Conservation (phyloP, 495 filamentous ascomycete genomes). For the Bacidia gigantensis region DNA sequence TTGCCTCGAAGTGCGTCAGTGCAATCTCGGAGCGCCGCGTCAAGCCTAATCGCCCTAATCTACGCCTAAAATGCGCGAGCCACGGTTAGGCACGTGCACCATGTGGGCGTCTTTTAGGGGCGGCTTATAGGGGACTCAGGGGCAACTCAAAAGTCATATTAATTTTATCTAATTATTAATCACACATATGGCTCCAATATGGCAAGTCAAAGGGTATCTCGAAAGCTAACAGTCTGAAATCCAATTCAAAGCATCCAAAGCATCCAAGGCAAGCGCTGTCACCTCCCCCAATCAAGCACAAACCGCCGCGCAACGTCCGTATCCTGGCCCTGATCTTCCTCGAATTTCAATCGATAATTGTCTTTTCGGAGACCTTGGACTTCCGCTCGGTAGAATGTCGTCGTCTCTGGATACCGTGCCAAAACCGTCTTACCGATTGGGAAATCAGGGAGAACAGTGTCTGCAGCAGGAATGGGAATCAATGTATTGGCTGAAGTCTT, state of each 20-base stretch:
- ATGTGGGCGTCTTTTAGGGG: too few relatives aligned
- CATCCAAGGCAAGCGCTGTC: not conserved
- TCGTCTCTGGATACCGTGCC: constrained; percentile 79
- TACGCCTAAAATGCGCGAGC: not conserved
- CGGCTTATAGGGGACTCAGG: too few relatives aligned
- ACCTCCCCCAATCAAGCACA: constrained; percentile 52
- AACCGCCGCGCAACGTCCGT: constrained; percentile 67
- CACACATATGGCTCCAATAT: not conserved
- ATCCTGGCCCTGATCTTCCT: constrained; percentile 73
- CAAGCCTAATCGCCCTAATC: not conserved
- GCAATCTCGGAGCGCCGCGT: not conserved
- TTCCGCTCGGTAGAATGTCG: constrained; percentile 93
- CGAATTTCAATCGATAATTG: constrained; percentile 58
- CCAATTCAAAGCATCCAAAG: not conserved
- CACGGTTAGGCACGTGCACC: not conserved
- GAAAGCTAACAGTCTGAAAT: not conserved
- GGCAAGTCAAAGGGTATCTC: not conserved
- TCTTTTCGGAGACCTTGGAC: constrained; percentile 65
- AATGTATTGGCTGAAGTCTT: constrained; percentile 66
- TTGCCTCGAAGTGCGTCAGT: not conserved
- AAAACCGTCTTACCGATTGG: constrained; percentile 67
- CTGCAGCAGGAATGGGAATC: constrained; percentile 63
- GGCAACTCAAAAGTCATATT: too few relatives aligned
- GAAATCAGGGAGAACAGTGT: constrained; percentile 49
- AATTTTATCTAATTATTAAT: not conserved